A percentile compares a stretch with the other conserved stretches of the same genome.
These are phyloP conservation scores for Naganishia sp. DNA, from an alignment of 1,284 basidiomycete genomes.

Conservation along the genomic window DNA sequence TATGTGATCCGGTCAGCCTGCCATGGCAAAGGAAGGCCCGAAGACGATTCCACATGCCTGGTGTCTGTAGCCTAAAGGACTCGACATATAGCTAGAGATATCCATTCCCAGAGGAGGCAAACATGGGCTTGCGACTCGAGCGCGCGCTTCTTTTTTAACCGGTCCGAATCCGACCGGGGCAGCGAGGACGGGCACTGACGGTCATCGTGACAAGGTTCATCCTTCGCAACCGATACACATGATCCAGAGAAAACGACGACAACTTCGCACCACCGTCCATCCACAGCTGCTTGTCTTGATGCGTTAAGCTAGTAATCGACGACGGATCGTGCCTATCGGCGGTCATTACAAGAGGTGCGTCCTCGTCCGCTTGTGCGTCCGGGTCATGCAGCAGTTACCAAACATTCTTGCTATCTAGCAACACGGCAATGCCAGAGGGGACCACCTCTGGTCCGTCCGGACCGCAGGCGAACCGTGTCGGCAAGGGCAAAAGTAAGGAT, in stretches of 20 bases:
- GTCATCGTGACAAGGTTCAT: background rate
- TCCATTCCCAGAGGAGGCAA: background rate
- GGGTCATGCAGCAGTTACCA: no score
- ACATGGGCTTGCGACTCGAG: background rate
- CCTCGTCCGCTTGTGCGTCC: no score
- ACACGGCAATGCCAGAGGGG: background rate
- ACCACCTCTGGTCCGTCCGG: background rate
- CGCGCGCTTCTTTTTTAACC: conserved; percentile 22
- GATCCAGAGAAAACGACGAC: no score
- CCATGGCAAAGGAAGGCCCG: no score
- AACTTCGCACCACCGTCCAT: background rate
- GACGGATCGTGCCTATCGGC: background rate
- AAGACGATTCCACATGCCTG: background rate
- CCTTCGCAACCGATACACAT: background rate
- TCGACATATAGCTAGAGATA: no score
- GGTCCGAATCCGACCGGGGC: conserved; percentile 20
- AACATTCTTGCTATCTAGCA: no score
- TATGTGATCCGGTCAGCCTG: no score
- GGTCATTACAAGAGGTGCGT: background rate
- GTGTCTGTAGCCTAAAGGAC: no score
- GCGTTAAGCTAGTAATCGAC: no score
- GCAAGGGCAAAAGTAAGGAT: conserved; percentile 4
- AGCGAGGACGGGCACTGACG: background rate
- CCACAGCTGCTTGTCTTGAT: background rate
- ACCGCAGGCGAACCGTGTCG: background rate